phyloP scores from a whole-genome alignment of 2,329 filamentous ascomycete species.

The Monilinia vaccinii-corymbosi region DNA sequence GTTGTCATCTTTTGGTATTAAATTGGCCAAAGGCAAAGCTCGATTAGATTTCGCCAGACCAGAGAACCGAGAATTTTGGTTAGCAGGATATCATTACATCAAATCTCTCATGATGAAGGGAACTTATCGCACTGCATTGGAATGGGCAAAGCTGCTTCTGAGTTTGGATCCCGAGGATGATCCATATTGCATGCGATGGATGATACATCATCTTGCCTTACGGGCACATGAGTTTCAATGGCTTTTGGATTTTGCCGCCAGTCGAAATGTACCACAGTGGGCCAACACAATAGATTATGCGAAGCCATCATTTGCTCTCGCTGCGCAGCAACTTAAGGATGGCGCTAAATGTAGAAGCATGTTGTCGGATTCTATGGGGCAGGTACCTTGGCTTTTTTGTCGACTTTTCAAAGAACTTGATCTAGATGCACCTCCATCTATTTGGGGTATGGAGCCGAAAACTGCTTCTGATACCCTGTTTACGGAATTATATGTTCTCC shows the following conservation, averaged over 20 bases:
- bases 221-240: conserved; percentile 68
- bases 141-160: conserved; percentile 84
- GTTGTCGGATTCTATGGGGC: conserved; percentile 58
- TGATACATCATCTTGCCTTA: conserved; percentile 79
- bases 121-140: conserved; percentile 87
- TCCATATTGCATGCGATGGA: conserved; percentile 72
- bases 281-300: conserved; percentile 53
- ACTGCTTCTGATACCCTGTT: conserved; percentile 42
- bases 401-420: conserved; percentile 72
- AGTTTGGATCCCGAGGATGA: conserved; percentile 64
- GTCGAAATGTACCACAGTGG: conserved; percentile 36
- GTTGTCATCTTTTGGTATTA: conserved; percentile 70
- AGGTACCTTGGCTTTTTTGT: conserved; percentile 77
- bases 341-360: conserved; percentile 53
- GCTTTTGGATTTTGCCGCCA: conserved; percentile 59
- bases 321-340: conserved; percentile 63
- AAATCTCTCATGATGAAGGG: conserved; percentile 77
- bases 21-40: conserved; percentile 68
- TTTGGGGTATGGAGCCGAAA: conserved; percentile 72
- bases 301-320: conserved; percentile 66
- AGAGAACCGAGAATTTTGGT: conserved; percentile 88
- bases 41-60: conserved; percentile 71
- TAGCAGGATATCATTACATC: conserved; percentile 84
- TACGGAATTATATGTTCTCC: conserved; percentile 54
- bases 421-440: conserved; percentile 65